These are phyloP conservation scores for Fraxinus velutina DNA, from an alignment of 305 asterid species.

Conservation along the genomic window DNA sequence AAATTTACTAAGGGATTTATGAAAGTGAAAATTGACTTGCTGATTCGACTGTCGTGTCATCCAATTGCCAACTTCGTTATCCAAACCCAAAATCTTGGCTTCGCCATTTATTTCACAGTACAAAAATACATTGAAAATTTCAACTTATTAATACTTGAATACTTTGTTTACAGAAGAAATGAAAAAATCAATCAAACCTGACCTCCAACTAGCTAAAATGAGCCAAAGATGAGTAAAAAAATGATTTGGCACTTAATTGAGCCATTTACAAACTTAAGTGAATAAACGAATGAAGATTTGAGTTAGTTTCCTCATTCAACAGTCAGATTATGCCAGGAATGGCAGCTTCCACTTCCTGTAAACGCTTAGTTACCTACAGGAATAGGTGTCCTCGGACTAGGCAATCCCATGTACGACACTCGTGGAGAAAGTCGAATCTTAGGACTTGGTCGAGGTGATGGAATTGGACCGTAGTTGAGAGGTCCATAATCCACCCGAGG, in stretches of 20 bases:
- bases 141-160: background rate
- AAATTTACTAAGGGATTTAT: too few species aligned
- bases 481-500: background rate
- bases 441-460: constrained; percentile 59
- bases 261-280: background rate
- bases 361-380: background rate
- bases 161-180: background rate
- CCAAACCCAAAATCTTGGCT: background rate
- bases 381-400: background rate
- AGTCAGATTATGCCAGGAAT: background rate
- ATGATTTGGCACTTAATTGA: background rate
- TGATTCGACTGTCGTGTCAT: too few species aligned
- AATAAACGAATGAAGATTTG: background rate
- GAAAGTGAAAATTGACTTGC: too few species aligned
- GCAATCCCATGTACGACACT: background rate
- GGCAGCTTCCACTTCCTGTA: background rate
- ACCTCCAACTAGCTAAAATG: background rate
- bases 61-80: background rate
- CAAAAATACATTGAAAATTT: too few species aligned
- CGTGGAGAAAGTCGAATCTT: constrained; percentile 29
- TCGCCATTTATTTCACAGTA: background rate
- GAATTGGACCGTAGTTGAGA: constrained; percentile 32
- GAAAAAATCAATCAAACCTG: background rate
- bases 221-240: background rate
- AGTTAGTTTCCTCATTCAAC: background rate